Evolutionary conservation across 2,329 filamentous ascomycete genomes (phyloP).

Genomic region (Nemania sp.): DNA sequence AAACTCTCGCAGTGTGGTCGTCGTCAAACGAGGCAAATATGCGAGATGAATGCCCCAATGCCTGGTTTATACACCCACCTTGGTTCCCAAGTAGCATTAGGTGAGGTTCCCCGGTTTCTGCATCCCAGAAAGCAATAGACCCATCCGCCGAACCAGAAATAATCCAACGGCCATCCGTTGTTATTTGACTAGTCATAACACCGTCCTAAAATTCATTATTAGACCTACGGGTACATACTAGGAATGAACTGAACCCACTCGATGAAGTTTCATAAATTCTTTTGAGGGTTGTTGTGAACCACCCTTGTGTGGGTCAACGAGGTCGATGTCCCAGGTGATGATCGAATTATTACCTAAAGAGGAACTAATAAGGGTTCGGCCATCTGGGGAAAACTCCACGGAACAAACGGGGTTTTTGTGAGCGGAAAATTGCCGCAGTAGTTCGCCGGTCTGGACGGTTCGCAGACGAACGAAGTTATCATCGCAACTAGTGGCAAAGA

Average conservation of each 20-base stretch:
- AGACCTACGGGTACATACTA: background rate
- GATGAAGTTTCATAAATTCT: slow-evolving; percentile 17
- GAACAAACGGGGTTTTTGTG: background rate
- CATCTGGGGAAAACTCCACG: slow-evolving; percentile 15
- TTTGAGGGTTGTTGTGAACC: background rate
- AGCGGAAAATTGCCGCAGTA: background rate
- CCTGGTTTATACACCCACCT: background rate
- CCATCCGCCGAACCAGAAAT: slow-evolving; percentile 9
- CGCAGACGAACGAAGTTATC: background rate
- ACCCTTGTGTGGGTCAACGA: background rate
- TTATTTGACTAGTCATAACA: background rate
- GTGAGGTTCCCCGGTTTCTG: slow-evolving; percentile 19
- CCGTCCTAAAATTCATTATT: slow-evolving; percentile 4
- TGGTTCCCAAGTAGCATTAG: background rate
- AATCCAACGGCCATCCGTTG: slow-evolving; percentile 18
- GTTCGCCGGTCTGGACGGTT: background rate
- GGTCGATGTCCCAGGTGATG: slow-evolving; percentile 7
- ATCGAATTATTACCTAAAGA: background rate
- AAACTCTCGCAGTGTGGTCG: background rate
- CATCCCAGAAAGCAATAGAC: slow-evolving; percentile 21
- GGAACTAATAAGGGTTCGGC: slow-evolving; percentile 11
- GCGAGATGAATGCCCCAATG: slow-evolving; percentile 12
- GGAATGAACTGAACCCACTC: background rate
- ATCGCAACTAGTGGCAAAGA: background rate
- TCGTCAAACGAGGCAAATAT: slow-evolving; percentile 4